phyloP scores from a whole-genome alignment of 345 rosid species.

The Hibiscus tridactylites region DNA sequence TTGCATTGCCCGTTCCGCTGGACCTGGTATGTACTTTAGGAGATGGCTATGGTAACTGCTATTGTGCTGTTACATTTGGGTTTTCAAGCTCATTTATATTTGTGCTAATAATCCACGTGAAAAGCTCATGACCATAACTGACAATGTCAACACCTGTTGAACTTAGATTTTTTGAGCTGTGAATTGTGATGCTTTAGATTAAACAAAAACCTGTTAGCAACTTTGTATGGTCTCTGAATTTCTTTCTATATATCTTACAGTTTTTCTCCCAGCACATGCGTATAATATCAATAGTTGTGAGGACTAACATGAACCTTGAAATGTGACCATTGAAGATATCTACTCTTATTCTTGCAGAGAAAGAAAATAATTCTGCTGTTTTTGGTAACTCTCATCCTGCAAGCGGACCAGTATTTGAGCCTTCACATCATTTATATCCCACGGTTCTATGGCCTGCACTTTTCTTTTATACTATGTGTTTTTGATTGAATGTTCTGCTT shows the following conservation, averaged over 20 bases:
- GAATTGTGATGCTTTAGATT: background rate
- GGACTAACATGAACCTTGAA: background rate
- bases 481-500: background rate
- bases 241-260: background rate
- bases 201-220: background rate
- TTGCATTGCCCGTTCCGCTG: constrained; percentile 61
- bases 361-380: constrained; percentile 34
- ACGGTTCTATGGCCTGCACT: constrained; percentile 24
- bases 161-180: background rate
- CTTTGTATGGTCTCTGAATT: background rate
- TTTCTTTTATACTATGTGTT: background rate
- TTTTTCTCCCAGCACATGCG: background rate
- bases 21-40: constrained; percentile 47
- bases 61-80: background rate
- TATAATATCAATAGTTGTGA: background rate
- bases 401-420: constrained; percentile 20
- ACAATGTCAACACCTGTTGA: background rate
- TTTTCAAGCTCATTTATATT: background rate
- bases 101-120: background rate
- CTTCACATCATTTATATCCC: constrained; percentile 40
- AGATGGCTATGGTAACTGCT: background rate
- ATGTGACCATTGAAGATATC: constrained; percentile 3
- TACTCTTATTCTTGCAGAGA: constrained; percentile 32
- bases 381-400: constrained; percentile 34
- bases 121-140: background rate